Conservation (phyloP, 1,284 basidiomycete genomes). For the Somion occarium region DNA sequence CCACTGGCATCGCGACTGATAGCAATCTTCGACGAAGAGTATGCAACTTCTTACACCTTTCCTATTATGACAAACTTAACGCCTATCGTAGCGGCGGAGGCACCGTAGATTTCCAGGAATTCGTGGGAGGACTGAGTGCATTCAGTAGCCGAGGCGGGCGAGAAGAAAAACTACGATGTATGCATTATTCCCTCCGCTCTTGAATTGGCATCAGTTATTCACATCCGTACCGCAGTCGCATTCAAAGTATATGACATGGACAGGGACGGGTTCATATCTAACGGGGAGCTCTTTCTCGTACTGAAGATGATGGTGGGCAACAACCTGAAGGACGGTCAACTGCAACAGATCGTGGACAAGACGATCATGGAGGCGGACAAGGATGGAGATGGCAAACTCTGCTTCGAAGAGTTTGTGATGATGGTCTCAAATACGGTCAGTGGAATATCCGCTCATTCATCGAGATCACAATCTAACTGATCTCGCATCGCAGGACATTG, state of each 20-base stretch:
- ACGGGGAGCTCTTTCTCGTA: slow-evolving; percentile 96
- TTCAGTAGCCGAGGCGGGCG: slow-evolving; percentile 95
- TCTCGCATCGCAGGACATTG: slow-evolving; percentile 65
- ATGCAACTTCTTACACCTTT: slow-evolving; percentile 25
- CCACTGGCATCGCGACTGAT: slow-evolving; percentile 97
- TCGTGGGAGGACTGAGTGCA: slow-evolving; percentile 94
- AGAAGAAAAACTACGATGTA: slow-evolving; percentile 96
- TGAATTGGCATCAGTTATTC: no score
- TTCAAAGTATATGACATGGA: slow-evolving; percentile 99
- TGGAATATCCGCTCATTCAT: slow-evolving; percentile 18
- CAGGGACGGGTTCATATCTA: slow-evolving; percentile 96
- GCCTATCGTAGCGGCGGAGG: slow-evolving; percentile 75
- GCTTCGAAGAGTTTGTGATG: slow-evolving; percentile 93
- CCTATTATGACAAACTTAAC: not conserved
- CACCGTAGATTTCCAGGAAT: slow-evolving; percentile 98
- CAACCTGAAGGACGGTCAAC: slow-evolving; percentile 98
- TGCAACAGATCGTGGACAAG: slow-evolving; percentile 99
- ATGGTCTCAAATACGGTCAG: slow-evolving; percentile 96
- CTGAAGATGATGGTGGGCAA: slow-evolving; percentile 99
- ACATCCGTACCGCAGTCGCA: slow-evolving; percentile 60
- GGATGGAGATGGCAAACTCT: slow-evolving; percentile 95
- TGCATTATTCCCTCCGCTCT: slow-evolving; percentile 28
- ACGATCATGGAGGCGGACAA: slow-evolving; percentile 99
- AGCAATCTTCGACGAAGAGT: slow-evolving; percentile 99
- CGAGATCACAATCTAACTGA: not conserved